These are phyloP conservation scores for Neonectria coccinea DNA, from an alignment of 2,329 filamentous ascomycete genomes.

Conservation along the genomic window DNA sequence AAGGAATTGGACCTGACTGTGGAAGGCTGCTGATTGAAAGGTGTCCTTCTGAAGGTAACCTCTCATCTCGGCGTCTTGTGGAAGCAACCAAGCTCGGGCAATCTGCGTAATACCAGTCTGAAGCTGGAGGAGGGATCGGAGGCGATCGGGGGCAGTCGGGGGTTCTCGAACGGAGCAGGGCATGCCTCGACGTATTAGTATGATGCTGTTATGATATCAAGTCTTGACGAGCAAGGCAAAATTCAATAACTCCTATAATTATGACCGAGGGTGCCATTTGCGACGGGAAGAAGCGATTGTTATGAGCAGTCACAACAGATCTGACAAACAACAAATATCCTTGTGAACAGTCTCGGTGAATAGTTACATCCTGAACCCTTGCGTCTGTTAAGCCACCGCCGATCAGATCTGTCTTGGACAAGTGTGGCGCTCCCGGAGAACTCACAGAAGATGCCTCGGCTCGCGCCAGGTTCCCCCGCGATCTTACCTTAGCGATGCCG, in stretches of 20 bases:
- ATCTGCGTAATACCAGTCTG: constrained; percentile 37
- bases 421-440: not conserved
- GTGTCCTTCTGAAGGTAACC: not conserved
- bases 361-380: not conserved
- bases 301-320: not conserved
- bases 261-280: not conserved
- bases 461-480: constrained; percentile 37
- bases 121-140: constrained; percentile 9
- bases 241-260: constrained; percentile 16
- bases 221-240: constrained; percentile 29
- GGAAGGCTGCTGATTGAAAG: constrained; percentile 13
- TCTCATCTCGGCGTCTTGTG: constrained; percentile 28
- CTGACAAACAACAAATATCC: not conserved
- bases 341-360: not conserved
- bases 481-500: constrained; percentile 19
- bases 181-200: constrained; percentile 34
- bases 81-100: constrained; percentile 24
- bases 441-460: constrained; percentile 44
- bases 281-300: not conserved
- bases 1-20: constrained; percentile 7
- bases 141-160: constrained; percentile 7
- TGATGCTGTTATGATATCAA: constrained; percentile 43
- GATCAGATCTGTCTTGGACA: not conserved
- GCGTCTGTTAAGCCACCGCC: not conserved
- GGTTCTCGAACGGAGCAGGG: constrained; percentile 23